Conservation (phyloP, 2,329 filamentous ascomycete genomes). For the Aspergillaceae sp. region DNA sequence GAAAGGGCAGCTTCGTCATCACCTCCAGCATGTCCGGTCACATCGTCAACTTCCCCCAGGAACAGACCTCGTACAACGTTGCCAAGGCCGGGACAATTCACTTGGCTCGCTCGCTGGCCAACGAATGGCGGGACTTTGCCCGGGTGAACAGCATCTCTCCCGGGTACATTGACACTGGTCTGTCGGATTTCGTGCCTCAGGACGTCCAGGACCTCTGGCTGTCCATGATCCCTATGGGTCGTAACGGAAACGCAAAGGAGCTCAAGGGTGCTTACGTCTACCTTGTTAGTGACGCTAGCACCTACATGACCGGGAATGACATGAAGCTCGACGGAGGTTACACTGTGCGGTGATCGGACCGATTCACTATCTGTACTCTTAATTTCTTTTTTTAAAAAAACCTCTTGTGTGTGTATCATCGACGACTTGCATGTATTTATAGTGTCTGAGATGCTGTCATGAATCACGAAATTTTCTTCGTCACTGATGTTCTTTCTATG, state of each 20-base stretch:
- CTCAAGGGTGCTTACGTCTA: conserved; percentile 53
- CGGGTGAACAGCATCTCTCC: conserved; percentile 61
- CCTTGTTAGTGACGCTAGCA: conserved; percentile 39
- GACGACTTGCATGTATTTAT: no score
- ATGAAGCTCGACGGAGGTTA: conserved; percentile 44
- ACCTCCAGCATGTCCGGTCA: conserved; percentile 55
- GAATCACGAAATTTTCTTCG: conserved; percentile 13
- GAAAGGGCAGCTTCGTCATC: conserved; percentile 57
- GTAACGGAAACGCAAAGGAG: conserved; percentile 57
- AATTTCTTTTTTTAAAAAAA: no score
- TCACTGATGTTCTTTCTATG: conserved; percentile 51
- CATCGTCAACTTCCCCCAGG: conserved; percentile 52
- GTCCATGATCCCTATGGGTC: conserved; percentile 52
- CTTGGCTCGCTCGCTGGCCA: conserved; percentile 55
- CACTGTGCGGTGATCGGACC: conserved; percentile 29
- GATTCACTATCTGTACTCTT: conserved; percentile 1
- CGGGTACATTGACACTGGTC: conserved; percentile 60
- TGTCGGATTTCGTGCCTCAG: conserved; percentile 56
- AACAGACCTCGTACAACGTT: conserved; percentile 58
- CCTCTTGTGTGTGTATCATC: no score
- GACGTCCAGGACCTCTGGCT: conserved; percentile 51
- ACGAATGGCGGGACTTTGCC: conserved; percentile 62
- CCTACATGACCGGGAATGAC: conserved; percentile 43
- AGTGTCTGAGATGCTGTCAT: background rate
- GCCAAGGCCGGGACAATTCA: conserved; percentile 61